Evolutionary conservation across 2,329 filamentous ascomycete genomes (phyloP).

Genomic region (Monosporascus cannonballus): DNA sequence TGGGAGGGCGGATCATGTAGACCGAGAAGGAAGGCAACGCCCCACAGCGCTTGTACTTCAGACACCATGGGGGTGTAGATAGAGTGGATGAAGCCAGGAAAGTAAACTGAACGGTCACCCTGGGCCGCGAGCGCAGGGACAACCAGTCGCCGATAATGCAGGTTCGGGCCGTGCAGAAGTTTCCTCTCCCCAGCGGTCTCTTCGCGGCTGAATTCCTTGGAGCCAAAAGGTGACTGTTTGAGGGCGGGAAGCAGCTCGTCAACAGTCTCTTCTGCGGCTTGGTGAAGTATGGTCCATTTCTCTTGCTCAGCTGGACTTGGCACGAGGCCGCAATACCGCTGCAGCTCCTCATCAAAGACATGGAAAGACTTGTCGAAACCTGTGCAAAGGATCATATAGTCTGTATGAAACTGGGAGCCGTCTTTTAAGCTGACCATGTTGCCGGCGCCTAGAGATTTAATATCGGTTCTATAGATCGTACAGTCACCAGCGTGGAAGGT

Average conservation of each 20-base stretch:
- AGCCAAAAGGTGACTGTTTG: no score
- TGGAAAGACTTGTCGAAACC: no score
- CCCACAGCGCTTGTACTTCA: slow-evolving; percentile 27
- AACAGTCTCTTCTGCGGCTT: no score
- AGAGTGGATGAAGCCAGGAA: slow-evolving; percentile 26
- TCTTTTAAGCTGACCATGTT: slow-evolving; percentile 12
- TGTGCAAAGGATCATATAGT: slow-evolving; percentile 18
- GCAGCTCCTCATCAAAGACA: no score
- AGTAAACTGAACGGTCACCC: slow-evolving; percentile 25
- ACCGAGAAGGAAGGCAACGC: slow-evolving; percentile 20
- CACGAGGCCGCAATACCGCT: no score
- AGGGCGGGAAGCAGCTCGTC: no score
- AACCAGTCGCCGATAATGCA: slow-evolving; percentile 20
- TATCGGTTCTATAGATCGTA: slow-evolving; percentile 17
- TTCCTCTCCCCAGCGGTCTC: no score
- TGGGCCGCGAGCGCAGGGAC: slow-evolving; percentile 16
- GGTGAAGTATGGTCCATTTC: no score
- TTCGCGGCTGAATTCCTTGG: no score
- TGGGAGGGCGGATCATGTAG: slow-evolving; percentile 15
- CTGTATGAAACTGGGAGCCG: slow-evolving; percentile 9
- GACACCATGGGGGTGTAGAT: slow-evolving; percentile 21
- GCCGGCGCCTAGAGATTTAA: slow-evolving; percentile 12
- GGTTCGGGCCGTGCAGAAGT: slow-evolving; percentile 11
- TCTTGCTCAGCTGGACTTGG: no score
- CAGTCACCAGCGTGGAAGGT: slow-evolving; percentile 23